Evolutionary conservation across 257 asterid genomes (phyloP), one percentile per base, ranked within the genome.

Genomic region (Vinca minor): DNA sequence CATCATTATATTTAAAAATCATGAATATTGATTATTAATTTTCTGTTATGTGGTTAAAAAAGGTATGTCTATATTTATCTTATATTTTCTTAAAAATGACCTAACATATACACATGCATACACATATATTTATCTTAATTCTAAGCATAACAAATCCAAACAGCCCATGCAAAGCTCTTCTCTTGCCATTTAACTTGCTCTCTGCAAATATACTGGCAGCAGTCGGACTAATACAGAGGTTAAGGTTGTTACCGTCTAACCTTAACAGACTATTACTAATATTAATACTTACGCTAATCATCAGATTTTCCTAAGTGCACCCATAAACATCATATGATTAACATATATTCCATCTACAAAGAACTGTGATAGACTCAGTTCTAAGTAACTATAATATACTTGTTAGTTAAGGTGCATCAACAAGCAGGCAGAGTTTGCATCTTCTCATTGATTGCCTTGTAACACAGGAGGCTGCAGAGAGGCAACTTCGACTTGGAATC

Each of bases 401-500:
- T 14, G 38, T 26, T 28, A 55, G 61, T 15, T 29, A n/a, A n/a
- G 25, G 38, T 18, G 29, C 23, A 42, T 78, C 67, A 84, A 65
- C 87, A 82, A 77, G 90, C 77, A 66, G 76, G 60, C 5, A 76
- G 58, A 36, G 71, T 67, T 49, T 59, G 81, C 28, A 60, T 56
- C 73, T 80, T 81, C 59, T 75, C 71, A 12, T 70, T 82, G 64
- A 83, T 61, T 64, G 88, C 92, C 76, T 77, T 86, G 83, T 86
- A 86, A 82, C 96, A 86, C 23, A 65, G 80, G 50, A 89, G 95
- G 73, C 95, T 89, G 81, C 91, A 88, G 56, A 86, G 93, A 20
- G 93, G 95, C 55, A 89, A 80, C 63, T 86, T 86, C 1, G 86
- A 84, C 71, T 83, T 83, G 4, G 95, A 85, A 69, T 89, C 91